phyloP scores from a whole-genome alignment of 108 stramenopile genomes.

The Skeletonema marinoi region DNA sequence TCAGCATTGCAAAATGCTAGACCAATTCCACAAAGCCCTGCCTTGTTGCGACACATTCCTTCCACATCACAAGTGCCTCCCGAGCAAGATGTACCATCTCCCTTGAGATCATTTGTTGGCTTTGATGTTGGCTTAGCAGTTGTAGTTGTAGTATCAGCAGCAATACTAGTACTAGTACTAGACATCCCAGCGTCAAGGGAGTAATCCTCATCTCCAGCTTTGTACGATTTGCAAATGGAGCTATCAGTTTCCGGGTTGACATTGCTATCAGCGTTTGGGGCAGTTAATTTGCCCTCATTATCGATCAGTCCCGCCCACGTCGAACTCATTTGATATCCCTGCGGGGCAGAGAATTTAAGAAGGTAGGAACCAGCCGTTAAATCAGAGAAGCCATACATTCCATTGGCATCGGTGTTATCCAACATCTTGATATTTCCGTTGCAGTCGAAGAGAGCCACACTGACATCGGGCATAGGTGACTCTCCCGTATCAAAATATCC shows the following conservation, averaged over 20 bases:
- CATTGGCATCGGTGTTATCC: constrained; percentile 37
- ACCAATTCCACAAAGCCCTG: constrained; percentile 45
- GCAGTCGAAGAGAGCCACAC: constrained; percentile 41
- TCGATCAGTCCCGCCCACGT: constrained; percentile 21
- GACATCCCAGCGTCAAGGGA: constrained; percentile 43
- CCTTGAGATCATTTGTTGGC: constrained; percentile 36
- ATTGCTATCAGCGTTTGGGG: constrained; percentile 35
- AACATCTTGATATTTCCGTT: constrained; percentile 11
- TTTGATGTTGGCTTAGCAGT: background rate
- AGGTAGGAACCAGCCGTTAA: constrained; percentile 23
- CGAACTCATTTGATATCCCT: constrained; percentile 9
- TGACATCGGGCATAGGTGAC: constrained; percentile 13
- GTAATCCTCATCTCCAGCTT: constrained; percentile 11
- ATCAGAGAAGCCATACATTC: constrained; percentile 43
- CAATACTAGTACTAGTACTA: background rate
- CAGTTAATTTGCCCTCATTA: constrained; percentile 20
- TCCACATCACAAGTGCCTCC: constrained; percentile 23
- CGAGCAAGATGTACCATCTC: constrained; percentile 47
- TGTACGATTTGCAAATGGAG: constrained; percentile 19
- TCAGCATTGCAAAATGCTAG: constrained; percentile 44
- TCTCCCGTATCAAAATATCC: constrained; percentile 25
- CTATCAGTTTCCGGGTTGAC: constrained; percentile 32
- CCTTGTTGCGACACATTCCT: constrained; percentile 45
- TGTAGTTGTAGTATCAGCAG: background rate
- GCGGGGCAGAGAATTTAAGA: constrained; percentile 10